Evolutionary conservation across 805 yeast genomes (phyloP), one percentile per base, ranked within the genome.

Genomic region (Candida khao-thaluensis): DNA sequence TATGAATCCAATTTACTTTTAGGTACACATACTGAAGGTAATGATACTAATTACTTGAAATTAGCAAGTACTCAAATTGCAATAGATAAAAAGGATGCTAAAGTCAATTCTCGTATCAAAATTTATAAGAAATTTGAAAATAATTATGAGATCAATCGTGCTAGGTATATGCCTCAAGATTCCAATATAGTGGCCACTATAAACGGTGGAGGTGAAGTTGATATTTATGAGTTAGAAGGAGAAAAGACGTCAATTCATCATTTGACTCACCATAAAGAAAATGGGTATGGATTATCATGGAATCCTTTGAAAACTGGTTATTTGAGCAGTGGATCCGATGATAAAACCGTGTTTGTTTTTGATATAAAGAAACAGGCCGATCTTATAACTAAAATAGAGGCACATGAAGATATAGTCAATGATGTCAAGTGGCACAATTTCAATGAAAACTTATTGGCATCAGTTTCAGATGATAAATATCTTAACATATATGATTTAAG

Each of bases 251-350:
- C 64, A 15, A 42, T 51, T 2, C 38, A 43, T 9, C 43, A 50
- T 20, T 47, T 61, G 12, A 45, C 49, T 6, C 57, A 58, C 10
- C 90, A 84, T 52, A 60, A 64, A 3, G 79, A 71, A 17, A 85
- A 85, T 48, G 93, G 93, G 1, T 85, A 81, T 55, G 93, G 93
- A 3, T 60, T 85, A 25, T 69, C 82, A 6, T 85, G 91, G 83
- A 82, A 73, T 51, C 64, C 73, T 0, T 52, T 56, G 12, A 56
- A 60, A 3, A 48, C 61, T 28, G 84, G 82, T 2, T 64, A 69
- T 17, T 57, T 85, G 15, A 59, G 80, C 23, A 77, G 86, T 2
- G 74, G 78, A 0, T 70, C 89, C 0, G 91, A 85, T 57, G 95
- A 85, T 57, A 62, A 68, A 29, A 70, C 79, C 0, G 68, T 82